A percentile compares a stretch with the other conserved stretches of the same genome.
Evolutionary conservation across 1,284 basidiomycete species (phyloP).

Genomic region (Austroboletus niveus): DNA sequence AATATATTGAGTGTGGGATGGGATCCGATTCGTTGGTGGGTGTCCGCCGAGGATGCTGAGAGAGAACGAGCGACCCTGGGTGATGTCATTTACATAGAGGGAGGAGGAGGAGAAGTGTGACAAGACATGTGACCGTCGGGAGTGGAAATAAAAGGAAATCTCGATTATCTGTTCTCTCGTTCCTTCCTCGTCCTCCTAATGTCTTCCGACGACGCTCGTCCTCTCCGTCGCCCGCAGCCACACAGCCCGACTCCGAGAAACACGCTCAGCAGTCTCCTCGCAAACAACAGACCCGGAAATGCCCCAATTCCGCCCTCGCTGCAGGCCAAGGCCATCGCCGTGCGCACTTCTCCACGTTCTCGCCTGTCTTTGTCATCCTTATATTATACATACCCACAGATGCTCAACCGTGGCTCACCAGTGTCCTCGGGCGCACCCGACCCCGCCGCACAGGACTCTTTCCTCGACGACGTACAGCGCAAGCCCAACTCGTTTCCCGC

Average conservation of each 20-base stretch:
- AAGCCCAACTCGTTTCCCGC: slow-evolving; percentile 29
- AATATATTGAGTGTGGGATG: no score
- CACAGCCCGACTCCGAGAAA: slow-evolving; percentile 18
- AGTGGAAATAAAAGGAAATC: slow-evolving; percentile 34
- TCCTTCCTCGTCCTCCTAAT: slow-evolving; percentile 12
- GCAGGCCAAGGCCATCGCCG: slow-evolving; percentile 91
- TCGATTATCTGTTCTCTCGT: slow-evolving; percentile 27
- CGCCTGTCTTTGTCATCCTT: neutral
- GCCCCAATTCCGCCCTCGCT: slow-evolving; percentile 85
- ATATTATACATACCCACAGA: slow-evolving; percentile 38
- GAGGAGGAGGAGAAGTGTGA: neutral
- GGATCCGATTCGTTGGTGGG: no score
- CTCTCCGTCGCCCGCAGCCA: slow-evolving; percentile 14
- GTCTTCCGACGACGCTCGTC: slow-evolving; percentile 6
- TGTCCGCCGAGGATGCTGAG: no score
- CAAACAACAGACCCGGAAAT: slow-evolving; percentile 37
- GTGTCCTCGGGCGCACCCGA: slow-evolving; percentile 34
- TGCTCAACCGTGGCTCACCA: slow-evolving; percentile 48
- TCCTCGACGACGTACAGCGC: slow-evolving; percentile 3
- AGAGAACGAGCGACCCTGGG: neutral
- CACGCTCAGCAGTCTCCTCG: slow-evolving; percentile 42
- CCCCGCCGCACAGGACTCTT: slow-evolving; percentile 37
- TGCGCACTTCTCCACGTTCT: slow-evolving; percentile 36
- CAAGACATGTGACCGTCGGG: slow-evolving; percentile 15
- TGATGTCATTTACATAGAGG: no score